Base-by-base conservation (phyloP, 352 stramenopile genomes). In the Pythium angustatum region DNA sequence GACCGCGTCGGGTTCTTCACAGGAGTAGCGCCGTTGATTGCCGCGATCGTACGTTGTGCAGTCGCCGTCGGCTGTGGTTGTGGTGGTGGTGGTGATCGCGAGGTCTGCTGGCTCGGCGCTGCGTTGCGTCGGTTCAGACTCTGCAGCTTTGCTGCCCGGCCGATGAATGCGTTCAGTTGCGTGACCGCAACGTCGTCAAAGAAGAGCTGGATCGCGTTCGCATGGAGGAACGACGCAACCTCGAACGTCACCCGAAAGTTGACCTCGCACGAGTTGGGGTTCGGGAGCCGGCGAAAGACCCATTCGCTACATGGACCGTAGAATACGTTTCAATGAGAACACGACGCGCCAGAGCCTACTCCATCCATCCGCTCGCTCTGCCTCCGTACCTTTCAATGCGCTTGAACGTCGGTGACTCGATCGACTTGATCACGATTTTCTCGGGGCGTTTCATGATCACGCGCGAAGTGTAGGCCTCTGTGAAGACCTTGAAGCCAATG, bases 351-450 rank as follows among this genome's bases (percentile, higher is more conserved):
- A n/a, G n/a, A n/a, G n/a, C n/a, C n/a, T n/a, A n/a, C n/a, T n/a
- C n/a, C n/a, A n/a, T n/a, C n/a, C n/a, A n/a, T n/a, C n/a, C n/a
- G n/a, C n/a, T n/a, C n/a, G n/a, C n/a, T n/a, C n/a, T n/a, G n/a
- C 0, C 31, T 63, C 27, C 65, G 1, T 51, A 94, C 85, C 83
- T 94, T 41, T 94, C 85, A 63, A 94, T 92, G 49, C 81, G 81
- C 69, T 94, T 94, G 63, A 94, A 94, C 30, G 83, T 94, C 11
- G 85, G 85, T 27, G 85, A 94, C 43, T 94, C 80, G 40, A 94
- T 90, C 17, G 85, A 81, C 56, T 87, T 90, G 58, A 80, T 80
- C 44, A 75, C 75, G 56, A 94, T 83, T 51, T 90, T 91, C 52
- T 85, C 73, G 7, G 85, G 85, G 71, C 79, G 62, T 53, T 90